Evolutionary conservation across 2,329 filamentous ascomycete genomes (phyloP).

Genomic region (Amauroascus niger): DNA sequence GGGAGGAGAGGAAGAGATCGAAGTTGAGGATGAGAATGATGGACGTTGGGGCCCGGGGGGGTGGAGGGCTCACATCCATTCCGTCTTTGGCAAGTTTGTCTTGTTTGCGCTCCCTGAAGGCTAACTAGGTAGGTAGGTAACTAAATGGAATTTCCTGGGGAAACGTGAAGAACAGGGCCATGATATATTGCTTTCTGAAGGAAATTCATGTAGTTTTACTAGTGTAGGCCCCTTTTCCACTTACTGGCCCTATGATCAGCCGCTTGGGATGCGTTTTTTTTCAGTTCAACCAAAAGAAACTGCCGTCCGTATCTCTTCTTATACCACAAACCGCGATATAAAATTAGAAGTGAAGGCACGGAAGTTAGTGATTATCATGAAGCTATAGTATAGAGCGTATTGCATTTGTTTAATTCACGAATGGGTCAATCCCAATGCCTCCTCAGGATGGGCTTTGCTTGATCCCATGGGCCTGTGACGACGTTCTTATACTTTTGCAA

Average conservation of each 20-base stretch:
- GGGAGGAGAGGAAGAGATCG: background rate
- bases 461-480: conserved; percentile 96
- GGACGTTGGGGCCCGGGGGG: background rate
- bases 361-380: background rate
- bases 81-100: background rate
- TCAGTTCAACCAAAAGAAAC: no score
- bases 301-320: no score
- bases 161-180: no score
- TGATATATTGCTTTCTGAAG: no score
- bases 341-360: background rate
- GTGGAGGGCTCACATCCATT: no score
- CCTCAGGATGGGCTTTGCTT: conserved; percentile 59
- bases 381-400: background rate
- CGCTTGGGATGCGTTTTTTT: no score
- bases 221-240: no score
- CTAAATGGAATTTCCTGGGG: no score
- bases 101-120: no score
- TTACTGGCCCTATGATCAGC: no score
- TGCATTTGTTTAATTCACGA: background rate
- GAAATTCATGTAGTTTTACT: no score
- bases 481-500: conserved; percentile 99
- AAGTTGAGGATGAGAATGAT: background rate
- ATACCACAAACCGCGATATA: background rate
- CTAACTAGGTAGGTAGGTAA: no score
- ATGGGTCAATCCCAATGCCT: conserved; percentile 34